Percentiles rank a stretch among this genome's conserved stretches.
Conservation (phyloP, 106 monocot genomes). For the Narthecium ossifragum region DNA sequence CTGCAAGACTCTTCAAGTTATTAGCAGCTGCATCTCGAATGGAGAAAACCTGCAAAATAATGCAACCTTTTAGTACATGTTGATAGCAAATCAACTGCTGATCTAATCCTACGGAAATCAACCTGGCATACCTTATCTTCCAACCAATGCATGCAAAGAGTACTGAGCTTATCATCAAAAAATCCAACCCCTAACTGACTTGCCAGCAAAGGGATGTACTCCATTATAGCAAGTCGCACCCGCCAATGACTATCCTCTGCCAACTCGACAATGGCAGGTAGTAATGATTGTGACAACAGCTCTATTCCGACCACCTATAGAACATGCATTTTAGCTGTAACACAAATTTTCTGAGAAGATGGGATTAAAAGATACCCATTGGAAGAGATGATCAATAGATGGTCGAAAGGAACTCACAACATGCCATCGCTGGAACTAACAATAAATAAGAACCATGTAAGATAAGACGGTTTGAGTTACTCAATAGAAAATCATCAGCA, state of each 20-base stretch:
- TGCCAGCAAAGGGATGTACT: no score
- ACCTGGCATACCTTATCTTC: constrained; percentile 70
- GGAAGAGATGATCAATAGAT: no score
- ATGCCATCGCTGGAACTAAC: no score
- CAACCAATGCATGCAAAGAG: constrained; percentile 92
- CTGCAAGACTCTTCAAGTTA: constrained; percentile 84
- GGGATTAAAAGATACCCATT: no score
- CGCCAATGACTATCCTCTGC: constrained; percentile 90
- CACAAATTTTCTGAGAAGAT: no score
- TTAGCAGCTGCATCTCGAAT: constrained; percentile 87
- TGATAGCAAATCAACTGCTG: not conserved
- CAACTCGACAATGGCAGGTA: constrained; percentile 88
- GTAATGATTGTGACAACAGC: constrained; percentile 81
- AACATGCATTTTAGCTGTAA: not conserved
- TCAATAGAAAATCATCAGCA: no score
- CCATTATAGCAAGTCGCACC: constrained; percentile 74
- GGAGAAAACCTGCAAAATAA: constrained; percentile 53
- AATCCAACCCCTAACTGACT: constrained; percentile 83
- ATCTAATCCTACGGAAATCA: not conserved
- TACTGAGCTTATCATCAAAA: no score
- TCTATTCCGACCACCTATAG: constrained; percentile 80
- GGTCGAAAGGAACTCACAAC: no score
- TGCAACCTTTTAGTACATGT: not conserved
- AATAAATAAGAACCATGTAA: no score
- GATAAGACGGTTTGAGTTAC: no score